Conservation (phyloP, 352 stramenopile species). For the Saprolegnia parasitica region DNA sequence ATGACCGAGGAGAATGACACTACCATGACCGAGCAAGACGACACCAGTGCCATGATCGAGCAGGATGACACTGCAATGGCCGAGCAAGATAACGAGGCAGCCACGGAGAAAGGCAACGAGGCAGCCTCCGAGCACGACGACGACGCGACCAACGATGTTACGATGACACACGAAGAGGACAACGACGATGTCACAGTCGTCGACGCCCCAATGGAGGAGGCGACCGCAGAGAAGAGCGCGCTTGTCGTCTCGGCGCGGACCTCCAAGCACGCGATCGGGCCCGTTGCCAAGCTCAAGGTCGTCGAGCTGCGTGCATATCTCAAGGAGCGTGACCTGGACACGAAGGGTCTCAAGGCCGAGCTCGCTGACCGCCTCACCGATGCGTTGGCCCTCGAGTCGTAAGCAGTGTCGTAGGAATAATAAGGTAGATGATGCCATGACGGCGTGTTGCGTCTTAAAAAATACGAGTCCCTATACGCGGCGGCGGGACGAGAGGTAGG, state of each 20-base stretch:
- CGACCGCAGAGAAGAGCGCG: slow-evolving; percentile 1
- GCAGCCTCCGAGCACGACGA: too few species aligned
- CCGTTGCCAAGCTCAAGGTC: slow-evolving; percentile 55
- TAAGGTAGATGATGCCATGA: neutral
- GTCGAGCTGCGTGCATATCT: slow-evolving; percentile 56
- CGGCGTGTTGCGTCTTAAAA: too few species aligned
- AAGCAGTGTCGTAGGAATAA: slow-evolving; percentile 19
- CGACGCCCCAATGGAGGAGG: neutral
- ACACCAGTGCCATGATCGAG: neutral
- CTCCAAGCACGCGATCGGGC: slow-evolving; percentile 28
- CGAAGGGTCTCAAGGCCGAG: slow-evolving; percentile 60
- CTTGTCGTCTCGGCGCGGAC: neutral
- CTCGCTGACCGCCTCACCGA: slow-evolving; percentile 60
- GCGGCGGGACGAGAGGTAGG: neutral
- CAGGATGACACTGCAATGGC: neutral
- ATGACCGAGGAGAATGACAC: neutral
- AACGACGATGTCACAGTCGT: slow-evolving; percentile 2
- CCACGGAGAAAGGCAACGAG: neutral
- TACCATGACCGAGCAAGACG: slow-evolving; percentile 27
- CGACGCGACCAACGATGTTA: slow-evolving; percentile 8
- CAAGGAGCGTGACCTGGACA: slow-evolving; percentile 64
- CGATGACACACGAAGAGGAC: neutral
- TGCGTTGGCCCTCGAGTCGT: slow-evolving; percentile 36
- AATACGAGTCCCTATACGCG: neutral
- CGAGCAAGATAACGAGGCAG: neutral